These are phyloP conservation scores for Dendrobium huoshanense DNA, from an alignment of 106 monocot genomes.

Conservation along the genomic window DNA sequence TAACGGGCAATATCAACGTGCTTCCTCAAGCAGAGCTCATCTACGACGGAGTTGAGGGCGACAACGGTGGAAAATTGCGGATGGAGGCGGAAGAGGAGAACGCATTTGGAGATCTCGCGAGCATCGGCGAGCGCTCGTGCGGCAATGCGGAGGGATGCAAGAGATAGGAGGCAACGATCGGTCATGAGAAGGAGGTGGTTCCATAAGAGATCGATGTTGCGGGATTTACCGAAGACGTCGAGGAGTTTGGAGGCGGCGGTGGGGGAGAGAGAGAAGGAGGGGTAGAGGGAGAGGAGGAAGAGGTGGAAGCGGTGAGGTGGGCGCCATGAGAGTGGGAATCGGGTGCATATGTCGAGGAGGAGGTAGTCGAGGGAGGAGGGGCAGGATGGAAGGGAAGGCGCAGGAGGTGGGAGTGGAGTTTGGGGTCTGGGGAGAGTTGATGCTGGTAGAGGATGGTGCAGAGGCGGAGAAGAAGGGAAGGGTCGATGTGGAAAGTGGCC, in stretches of 20 bases:
- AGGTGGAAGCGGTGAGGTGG: conserved; percentile 69
- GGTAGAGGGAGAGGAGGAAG: conserved; percentile 19
- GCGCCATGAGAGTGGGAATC: conserved; percentile 67
- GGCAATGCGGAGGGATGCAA: conserved; percentile 15
- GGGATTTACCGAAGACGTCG: conserved; percentile 43
- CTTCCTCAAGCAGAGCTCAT: conserved; percentile 28
- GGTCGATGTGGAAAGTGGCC: conserved; percentile 17
- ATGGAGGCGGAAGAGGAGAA: conserved; percentile 18
- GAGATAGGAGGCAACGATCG: neutral
- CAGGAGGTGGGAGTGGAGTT: conserved; percentile 38
- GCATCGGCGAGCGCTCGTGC: conserved; percentile 42
- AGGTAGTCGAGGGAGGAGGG: conserved; percentile 50
- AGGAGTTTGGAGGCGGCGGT: conserved; percentile 45
- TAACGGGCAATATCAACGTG: conserved; percentile 39
- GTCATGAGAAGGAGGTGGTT: conserved; percentile 25
- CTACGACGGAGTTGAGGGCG: conserved; percentile 35
- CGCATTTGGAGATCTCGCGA: conserved; percentile 49
- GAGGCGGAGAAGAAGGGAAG: conserved; percentile 60
- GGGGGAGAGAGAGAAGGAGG: conserved; percentile 48
- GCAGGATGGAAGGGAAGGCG: conserved; percentile 29
- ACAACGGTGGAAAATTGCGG: neutral
- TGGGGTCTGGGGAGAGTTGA: conserved; percentile 35
- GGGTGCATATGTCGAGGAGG: conserved; percentile 66
- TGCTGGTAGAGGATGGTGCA: conserved; percentile 78
- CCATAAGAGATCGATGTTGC: conserved; percentile 54